A percentile compares a stretch with the other conserved stretches of the same genome.
These are phyloP conservation scores for Inga oerstediana DNA, from an alignment of 306 rosid genomes.

Conservation along the genomic window DNA sequence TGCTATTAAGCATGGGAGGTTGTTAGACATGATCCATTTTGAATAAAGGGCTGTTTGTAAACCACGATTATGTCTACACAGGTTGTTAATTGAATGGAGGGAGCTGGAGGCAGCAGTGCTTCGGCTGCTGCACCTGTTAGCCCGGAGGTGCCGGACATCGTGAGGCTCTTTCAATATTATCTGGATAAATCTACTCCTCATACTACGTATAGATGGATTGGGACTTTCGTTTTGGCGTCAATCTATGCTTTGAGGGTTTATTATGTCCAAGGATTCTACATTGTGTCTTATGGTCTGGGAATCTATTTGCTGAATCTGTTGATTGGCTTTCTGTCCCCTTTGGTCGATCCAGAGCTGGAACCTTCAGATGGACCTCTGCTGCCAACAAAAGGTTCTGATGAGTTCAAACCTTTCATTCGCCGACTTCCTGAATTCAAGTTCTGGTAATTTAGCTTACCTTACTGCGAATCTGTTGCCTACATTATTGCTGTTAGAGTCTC, in stretches of 20 bases:
- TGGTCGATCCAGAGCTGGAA: constrained; percentile 87
- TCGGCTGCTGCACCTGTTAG: constrained; percentile 62
- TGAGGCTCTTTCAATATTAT: constrained; percentile 72
- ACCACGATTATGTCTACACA: constrained; percentile 25
- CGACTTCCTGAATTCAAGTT: constrained; percentile 93
- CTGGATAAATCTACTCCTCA: constrained; percentile 82
- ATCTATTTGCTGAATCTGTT: constrained; percentile 81
- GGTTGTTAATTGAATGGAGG: constrained; percentile 77
- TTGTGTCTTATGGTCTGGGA: constrained; percentile 82
- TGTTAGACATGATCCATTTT: not conserved
- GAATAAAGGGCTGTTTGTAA: constrained; percentile 19
- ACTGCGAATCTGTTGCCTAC: not conserved
- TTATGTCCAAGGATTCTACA: constrained; percentile 77
- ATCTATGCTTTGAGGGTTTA: constrained; percentile 72
- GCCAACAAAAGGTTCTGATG: constrained; percentile 90
- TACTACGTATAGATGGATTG: constrained; percentile 70
- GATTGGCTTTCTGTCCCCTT: constrained; percentile 85
- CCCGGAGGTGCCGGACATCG: constrained; percentile 58
- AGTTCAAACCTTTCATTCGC: constrained; percentile 87
- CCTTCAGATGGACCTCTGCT: constrained; percentile 66
- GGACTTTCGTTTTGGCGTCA: constrained; percentile 44
- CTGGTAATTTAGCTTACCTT: constrained; percentile 59
- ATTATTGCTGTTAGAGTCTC: not conserved
- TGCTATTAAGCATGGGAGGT: not conserved
- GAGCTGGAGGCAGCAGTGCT: constrained; percentile 70